These are phyloP conservation scores for Astragalus membranaceus DNA, from an alignment of 306 rosid species.

Conservation along the genomic window DNA sequence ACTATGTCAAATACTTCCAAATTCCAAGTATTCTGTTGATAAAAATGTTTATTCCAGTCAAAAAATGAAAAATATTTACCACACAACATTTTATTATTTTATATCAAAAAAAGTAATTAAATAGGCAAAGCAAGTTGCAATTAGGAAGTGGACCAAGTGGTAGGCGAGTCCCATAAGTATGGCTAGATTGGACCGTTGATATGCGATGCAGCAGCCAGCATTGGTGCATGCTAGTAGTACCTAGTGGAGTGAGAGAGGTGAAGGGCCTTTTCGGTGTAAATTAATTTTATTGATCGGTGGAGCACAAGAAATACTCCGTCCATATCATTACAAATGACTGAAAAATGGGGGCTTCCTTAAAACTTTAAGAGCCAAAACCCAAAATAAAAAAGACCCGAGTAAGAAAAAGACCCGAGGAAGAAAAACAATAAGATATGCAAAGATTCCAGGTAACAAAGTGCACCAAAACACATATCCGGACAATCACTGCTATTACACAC, in stretches of 20 bases:
- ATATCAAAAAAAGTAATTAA: background rate
- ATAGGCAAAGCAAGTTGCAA: background rate
- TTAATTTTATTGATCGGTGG: too few relatives aligned
- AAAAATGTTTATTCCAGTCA: too few relatives aligned
- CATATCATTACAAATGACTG: too few relatives aligned
- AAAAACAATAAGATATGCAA: background rate
- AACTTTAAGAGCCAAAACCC: too few relatives aligned
- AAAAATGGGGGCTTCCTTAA: too few relatives aligned
- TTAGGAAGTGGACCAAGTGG: conserved; percentile 11
- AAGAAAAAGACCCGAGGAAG: too few relatives aligned
- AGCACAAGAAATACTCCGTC: too few relatives aligned
- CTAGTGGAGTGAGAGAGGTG: background rate
- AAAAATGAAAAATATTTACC: too few relatives aligned
- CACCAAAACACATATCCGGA: background rate
- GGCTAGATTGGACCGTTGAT: conserved; percentile 25
- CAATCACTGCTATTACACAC: background rate
- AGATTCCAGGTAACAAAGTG: conserved; percentile 7
- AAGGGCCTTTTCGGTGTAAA: conserved; percentile 22
- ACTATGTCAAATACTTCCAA: too few relatives aligned
- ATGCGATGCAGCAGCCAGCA: background rate
- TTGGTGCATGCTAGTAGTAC: background rate
- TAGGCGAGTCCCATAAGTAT: background rate
- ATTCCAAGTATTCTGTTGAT: too few relatives aligned
- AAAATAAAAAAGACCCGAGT: too few relatives aligned
- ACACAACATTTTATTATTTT: too few relatives aligned